Conservation (phyloP, 1,284 basidiomycete genomes). For the Termitomyces sp. region DNA sequence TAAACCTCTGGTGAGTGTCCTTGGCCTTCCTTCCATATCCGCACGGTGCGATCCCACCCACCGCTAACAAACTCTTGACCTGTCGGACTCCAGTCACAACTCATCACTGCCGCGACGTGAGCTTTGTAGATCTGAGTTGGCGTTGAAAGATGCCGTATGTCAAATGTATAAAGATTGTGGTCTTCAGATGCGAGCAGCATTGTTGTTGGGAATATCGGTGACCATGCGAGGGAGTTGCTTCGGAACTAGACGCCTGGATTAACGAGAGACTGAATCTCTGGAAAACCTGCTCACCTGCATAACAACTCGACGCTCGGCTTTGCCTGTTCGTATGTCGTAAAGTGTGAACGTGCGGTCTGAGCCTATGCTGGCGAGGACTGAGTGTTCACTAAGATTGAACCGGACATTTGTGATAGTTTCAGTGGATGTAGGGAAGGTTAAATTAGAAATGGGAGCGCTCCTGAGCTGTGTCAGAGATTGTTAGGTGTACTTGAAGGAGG, state of each 20-base stretch:
- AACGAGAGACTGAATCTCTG: background rate
- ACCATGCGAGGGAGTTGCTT: constrained; percentile 90
- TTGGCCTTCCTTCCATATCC: constrained; percentile 88
- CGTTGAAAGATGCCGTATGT: constrained; percentile 79
- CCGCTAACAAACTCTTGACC: constrained; percentile 96
- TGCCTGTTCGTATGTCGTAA: constrained; percentile 94
- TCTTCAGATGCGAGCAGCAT: constrained; percentile 95
- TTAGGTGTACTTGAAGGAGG: background rate
- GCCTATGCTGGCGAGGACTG: constrained; percentile 89
- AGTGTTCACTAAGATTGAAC: constrained; percentile 93
- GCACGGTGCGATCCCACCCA: constrained; percentile 91
- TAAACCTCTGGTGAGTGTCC: constrained; percentile 89
- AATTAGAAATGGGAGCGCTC: constrained; percentile 73
- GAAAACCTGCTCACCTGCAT: constrained; percentile 61
- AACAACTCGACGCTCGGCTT: constrained; percentile 85
- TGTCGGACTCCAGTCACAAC: constrained; percentile 91
- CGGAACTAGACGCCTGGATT: constrained; percentile 52
- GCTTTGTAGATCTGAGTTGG: constrained; percentile 97
- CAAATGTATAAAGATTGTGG: constrained; percentile 98
- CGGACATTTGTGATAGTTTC: constrained; percentile 86
- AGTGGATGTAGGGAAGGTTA: constrained; percentile 78
- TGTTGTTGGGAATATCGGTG: constrained; percentile 90
- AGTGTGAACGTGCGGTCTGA: constrained; percentile 93
- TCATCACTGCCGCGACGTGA: constrained; percentile 94
- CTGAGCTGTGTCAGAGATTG: constrained; percentile 26